Evolutionary conservation across 345 rosid species (phyloP).

Genomic region (Camelina laxa): DNA sequence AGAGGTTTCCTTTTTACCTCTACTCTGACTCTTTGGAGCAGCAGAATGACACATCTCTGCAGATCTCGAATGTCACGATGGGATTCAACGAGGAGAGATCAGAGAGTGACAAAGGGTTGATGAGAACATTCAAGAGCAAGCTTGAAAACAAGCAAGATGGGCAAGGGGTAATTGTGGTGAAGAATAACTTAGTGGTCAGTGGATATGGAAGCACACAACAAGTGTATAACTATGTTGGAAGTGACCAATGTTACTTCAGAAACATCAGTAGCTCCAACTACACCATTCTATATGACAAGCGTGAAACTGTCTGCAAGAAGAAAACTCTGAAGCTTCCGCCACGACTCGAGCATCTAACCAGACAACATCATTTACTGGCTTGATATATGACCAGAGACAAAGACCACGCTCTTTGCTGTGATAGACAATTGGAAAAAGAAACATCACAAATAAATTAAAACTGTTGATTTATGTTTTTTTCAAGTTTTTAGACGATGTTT

Average conservation of each 20-base stretch:
- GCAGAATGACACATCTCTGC: slow-evolving; percentile 45
- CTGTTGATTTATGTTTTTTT: neutral
- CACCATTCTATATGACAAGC: slow-evolving; percentile 59
- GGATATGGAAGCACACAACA: slow-evolving; percentile 62
- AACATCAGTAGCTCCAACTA: slow-evolving; percentile 77
- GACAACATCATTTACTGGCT: slow-evolving; percentile 16
- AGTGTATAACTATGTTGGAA: slow-evolving; percentile 57
- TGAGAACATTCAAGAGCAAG: slow-evolving; percentile 37
- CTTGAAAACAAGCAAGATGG: slow-evolving; percentile 64
- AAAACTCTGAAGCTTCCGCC: slow-evolving; percentile 32
- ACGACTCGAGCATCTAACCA: slow-evolving; percentile 11
- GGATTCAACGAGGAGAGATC: slow-evolving; percentile 65
- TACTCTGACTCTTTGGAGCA: slow-evolving; percentile 47
- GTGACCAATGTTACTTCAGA: slow-evolving; percentile 66
- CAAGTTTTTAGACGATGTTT: slow-evolving; percentile 15
- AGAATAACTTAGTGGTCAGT: slow-evolving; percentile 53
- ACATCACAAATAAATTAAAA: neutral
- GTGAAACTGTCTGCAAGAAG: slow-evolving; percentile 44
- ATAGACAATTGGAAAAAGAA: slow-evolving; percentile 1
- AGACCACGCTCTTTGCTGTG: slow-evolving; percentile 20
- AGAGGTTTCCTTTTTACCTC: slow-evolving; percentile 55
- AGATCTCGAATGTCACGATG: slow-evolving; percentile 52
- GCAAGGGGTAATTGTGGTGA: slow-evolving; percentile 53
- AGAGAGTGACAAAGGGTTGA: slow-evolving; percentile 32
- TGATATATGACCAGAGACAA: slow-evolving; percentile 20